These are phyloP conservation scores for Rosa persica DNA, from an alignment of 306 rosid species.

Conservation along the genomic window DNA sequence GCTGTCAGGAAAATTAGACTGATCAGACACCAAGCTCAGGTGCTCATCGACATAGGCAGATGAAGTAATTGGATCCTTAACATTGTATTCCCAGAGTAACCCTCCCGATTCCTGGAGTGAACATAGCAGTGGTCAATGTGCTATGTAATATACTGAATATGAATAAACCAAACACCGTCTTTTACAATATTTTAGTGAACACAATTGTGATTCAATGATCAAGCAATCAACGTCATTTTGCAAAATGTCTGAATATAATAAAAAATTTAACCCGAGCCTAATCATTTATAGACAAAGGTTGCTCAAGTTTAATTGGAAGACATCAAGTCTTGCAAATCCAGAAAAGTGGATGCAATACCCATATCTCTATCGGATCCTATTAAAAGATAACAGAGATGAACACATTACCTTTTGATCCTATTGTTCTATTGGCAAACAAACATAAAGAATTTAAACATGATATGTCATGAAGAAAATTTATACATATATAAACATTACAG, in stretches of 20 bases:
- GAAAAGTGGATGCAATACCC: neutral
- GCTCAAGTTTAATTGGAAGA: neutral
- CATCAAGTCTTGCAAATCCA: neutral
- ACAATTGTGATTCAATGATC: neutral
- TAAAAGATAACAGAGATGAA: neutral
- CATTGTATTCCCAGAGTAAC: conserved; percentile 64
- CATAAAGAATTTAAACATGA: neutral
- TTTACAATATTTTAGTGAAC: neutral
- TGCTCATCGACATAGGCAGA: conserved; percentile 84
- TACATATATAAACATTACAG: neutral
- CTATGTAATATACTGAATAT: neutral
- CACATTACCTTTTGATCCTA: neutral
- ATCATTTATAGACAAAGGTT: neutral
- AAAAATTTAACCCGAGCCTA: neutral
- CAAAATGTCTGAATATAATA: neutral
- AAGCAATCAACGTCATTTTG: neutral
- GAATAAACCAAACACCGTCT: neutral
- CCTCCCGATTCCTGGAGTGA: conserved; percentile 61
- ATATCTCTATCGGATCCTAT: neutral
- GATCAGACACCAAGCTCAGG: conserved; percentile 40
- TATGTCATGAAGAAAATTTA: neutral
- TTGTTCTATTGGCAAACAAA: neutral
- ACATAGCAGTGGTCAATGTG: conserved; percentile 17
- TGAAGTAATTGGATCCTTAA: conserved; percentile 79
- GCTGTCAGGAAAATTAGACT: conserved; percentile 52